Conservation (phyloP, 192 early-diverging fungal species). For the Umbelopsis sp. region DNA sequence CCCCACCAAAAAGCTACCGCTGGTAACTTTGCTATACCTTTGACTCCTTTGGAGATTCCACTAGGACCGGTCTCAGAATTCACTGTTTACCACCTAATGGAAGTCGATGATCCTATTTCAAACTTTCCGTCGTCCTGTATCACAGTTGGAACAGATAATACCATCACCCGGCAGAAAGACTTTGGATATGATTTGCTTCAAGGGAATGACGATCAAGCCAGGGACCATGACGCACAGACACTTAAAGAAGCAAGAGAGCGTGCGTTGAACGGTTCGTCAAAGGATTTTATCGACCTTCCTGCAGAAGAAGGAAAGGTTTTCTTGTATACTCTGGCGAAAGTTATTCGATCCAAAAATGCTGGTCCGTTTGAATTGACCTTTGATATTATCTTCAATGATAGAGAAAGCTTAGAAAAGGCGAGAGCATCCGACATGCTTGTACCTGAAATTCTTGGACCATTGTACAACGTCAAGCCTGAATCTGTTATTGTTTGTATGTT, state of each 20-base stretch:
- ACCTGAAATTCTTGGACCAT: background rate
- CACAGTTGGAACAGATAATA: background rate
- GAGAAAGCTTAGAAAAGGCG: background rate
- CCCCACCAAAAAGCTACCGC: constrained; percentile 17
- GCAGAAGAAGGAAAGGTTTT: background rate
- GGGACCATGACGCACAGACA: background rate
- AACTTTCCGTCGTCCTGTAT: background rate
- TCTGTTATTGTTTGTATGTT: constrained; percentile 17
- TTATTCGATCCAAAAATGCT: constrained; percentile 25
- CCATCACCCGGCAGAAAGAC: background rate
- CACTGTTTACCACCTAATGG: constrained; percentile 23
- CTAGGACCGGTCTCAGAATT: constrained; percentile 19
- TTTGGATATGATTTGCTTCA: background rate
- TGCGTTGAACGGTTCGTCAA: background rate
- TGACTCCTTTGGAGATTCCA: constrained; percentile 20
- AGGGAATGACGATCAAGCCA: background rate
- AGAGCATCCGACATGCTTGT: background rate
- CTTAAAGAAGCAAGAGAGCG: background rate
- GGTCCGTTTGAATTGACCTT: constrained; percentile 26
- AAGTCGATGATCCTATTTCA: constrained; percentile 13
- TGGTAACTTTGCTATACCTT: constrained; percentile 23
- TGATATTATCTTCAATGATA: constrained; percentile 20
- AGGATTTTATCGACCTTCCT: background rate
- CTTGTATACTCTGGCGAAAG: background rate
- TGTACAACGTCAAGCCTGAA: constrained; percentile 15